Percentiles rank a stretch among this genome's conserved stretches.
These are phyloP conservation scores for Musa schizocarpa DNA, from an alignment of 176 grass and related monocot species.

Conservation along the genomic window DNA sequence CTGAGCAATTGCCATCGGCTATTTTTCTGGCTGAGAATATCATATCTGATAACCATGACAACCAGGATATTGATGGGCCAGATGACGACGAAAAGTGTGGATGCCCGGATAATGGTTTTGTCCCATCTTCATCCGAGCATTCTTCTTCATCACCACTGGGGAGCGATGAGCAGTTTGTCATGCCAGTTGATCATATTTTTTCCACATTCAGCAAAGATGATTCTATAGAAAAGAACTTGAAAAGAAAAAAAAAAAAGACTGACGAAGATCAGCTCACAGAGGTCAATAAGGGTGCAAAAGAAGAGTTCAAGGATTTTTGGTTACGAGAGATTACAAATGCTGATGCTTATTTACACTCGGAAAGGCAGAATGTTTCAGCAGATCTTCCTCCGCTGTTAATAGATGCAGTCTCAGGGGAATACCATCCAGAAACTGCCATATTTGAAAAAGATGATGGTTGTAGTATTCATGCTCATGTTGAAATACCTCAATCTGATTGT, in stretches of 20 bases:
- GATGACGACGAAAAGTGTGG: neutral
- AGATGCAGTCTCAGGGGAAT: constrained; percentile 25
- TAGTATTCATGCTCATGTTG: constrained; percentile 16
- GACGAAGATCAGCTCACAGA: constrained; percentile 11
- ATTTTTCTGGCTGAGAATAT: constrained; percentile 20
- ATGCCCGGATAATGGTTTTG: constrained; percentile 8
- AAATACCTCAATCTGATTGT: constrained; percentile 17
- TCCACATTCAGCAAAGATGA: constrained; percentile 5
- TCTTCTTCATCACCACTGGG: constrained; percentile 3
- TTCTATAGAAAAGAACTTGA: constrained; percentile 13
- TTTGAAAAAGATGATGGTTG: constrained; percentile 26
- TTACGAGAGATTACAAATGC: neutral
- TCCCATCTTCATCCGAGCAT: neutral
- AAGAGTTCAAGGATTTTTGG: neutral
- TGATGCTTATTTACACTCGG: constrained; percentile 6
- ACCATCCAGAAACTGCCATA: constrained; percentile 19
- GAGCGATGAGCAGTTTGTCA: neutral
- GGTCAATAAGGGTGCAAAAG: constrained; percentile 1
- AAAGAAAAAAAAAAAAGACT: constrained; percentile 14
- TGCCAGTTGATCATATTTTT: neutral
- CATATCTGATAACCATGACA: neutral
- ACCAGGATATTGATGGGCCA: neutral
- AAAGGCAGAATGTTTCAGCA: neutral
- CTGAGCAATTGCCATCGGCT: neutral
- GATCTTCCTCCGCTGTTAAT: neutral